Percentiles rank a stretch among this genome's conserved stretches.
phyloP scores from a whole-genome alignment of 805 yeast species.

The Kurtzmaniella cleridarum region DNA sequence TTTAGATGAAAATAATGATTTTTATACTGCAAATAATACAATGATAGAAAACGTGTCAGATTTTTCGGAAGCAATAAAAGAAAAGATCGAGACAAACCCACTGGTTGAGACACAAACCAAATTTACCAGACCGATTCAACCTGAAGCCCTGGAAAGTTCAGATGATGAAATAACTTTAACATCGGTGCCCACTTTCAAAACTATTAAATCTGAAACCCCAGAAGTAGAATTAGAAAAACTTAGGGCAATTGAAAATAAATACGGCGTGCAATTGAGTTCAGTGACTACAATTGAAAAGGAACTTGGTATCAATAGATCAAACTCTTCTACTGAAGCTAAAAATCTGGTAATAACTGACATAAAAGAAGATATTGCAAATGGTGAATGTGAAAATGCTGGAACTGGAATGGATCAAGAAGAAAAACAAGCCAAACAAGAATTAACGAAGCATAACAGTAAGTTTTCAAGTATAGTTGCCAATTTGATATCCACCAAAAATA shows the following conservation, averaged over 20 bases:
- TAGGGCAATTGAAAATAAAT: constrained; percentile 19
- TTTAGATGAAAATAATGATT: not conserved
- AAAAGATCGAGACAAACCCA: constrained; percentile 3
- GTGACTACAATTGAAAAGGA: constrained; percentile 17
- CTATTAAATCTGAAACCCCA: constrained; percentile 22
- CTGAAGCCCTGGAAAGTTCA: constrained; percentile 3
- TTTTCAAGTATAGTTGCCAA: too few species aligned
- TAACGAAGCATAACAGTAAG: too few species aligned
- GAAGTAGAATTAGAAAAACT: constrained; percentile 16
- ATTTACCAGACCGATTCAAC: not conserved
- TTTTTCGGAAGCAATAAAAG: constrained; percentile 2
- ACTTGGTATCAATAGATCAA: constrained; percentile 2
- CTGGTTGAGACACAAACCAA: not conserved
- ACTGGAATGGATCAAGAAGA: constrained; percentile 1
- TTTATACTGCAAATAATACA: constrained; percentile 11
- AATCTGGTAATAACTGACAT: not conserved
- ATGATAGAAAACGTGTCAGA: constrained; percentile 4
- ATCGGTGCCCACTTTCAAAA: constrained; percentile 19
- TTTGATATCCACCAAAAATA: too few species aligned
- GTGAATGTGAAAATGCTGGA: too few species aligned
- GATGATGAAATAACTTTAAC: constrained; percentile 1
- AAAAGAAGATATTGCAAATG: not conserved
- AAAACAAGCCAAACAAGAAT: constrained; percentile 1
- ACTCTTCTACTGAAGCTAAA: not conserved
- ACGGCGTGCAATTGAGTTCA: constrained; percentile 16